Base-by-base conservation (phyloP, 192 early-diverging fungal genomes). In the Glomus cerebriforme region DNA sequence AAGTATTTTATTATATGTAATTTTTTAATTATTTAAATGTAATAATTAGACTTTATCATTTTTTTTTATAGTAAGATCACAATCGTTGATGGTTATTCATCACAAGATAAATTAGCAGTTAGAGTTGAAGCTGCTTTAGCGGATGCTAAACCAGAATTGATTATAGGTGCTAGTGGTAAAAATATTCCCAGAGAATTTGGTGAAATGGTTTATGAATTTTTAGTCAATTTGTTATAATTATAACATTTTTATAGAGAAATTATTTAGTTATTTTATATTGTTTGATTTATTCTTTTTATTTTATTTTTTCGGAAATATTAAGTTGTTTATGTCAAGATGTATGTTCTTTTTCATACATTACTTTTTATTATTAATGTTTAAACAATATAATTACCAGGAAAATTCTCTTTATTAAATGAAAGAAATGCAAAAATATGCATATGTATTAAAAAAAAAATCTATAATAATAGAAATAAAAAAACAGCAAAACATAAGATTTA, bases 1-100 rank as follows among this genome's bases (percentile, higher is more conserved):
- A 67, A 35, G 65, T 67, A 24, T 68, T 39, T 37, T 37, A 39
- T n/a, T 43, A 24, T 27, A 3, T 13, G 3, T 63, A 1, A 7
- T 24, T 29, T 12, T 63, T 12, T 63, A 17, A 26, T 26, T 62
- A 45, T 70, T 27, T 26, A 13, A 26, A 43, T 45, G 15, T 27
- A 22, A 47, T 24, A 70, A 5, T 34, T 8, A 10, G 2, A 17
- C 35, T 32, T 9, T 22, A 34, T 19, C 37, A 17, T 34, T 67
- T 12, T 67, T 66, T 43, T 70, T 70, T 70, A 27, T 47, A 70
- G 68, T 26, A 70, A 70, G 35, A 43, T 70, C 10, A 43, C 68
- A 47, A 70, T 70, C 19, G n/a, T 45, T 27, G 19, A 70, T 27
- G 37, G 39, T 12, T 27, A 47, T 24, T 34, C 68, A 45, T 26